Evolutionary conservation across 2,329 filamentous ascomycete genomes (phyloP).

Genomic region (Pyrenochaeta sp.): DNA sequence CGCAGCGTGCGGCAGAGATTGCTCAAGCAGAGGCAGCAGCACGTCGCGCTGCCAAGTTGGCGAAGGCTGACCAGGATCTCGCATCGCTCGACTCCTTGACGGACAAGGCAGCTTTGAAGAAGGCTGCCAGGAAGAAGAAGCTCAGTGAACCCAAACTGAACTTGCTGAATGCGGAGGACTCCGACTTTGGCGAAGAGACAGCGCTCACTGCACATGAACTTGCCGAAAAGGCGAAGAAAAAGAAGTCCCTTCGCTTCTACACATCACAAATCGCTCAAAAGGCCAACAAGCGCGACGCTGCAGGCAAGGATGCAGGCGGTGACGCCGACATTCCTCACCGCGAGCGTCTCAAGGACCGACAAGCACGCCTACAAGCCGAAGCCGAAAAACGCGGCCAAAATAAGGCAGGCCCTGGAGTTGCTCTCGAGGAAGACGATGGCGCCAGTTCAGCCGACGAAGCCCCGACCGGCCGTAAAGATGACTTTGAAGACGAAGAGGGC

Average conservation of each 20-base stretch:
- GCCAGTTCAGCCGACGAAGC: conserved; percentile 73
- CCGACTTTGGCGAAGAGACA: conserved; percentile 93
- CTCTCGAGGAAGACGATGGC: conserved; percentile 69
- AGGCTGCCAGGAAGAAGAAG: conserved; percentile 56
- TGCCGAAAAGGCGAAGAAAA: conserved; percentile 86
- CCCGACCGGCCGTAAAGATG: conserved; percentile 48
- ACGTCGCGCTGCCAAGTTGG: conserved; percentile 62
- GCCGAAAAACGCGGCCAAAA: conserved; percentile 80
- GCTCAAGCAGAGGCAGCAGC: conserved; percentile 64
- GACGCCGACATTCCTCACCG: conserved; percentile 87
- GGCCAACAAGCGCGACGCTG: conserved; percentile 80
- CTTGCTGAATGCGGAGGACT: conserved; percentile 67
- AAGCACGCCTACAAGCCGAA: conserved; percentile 86
- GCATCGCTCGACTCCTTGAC: conserved; percentile 74
- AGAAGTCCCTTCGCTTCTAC: conserved; percentile 96
- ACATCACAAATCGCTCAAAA: conserved; percentile 97
- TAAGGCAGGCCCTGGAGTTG: conserved; percentile 66
- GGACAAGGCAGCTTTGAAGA: conserved; percentile 56
- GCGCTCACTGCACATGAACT: conserved; percentile 78
- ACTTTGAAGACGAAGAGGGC: conserved; percentile 66
- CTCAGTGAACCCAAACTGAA: conserved; percentile 37
- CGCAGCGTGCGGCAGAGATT: conserved; percentile 60
- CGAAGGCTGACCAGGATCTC: conserved; percentile 73
- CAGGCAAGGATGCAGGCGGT: conserved; percentile 77
- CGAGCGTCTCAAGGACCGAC: conserved; percentile 85